Percentiles rank a stretch among this genome's conserved stretches.
phyloP scores from a whole-genome alignment of 163 green algal species.

The Prototheca stagnorum region DNA sequence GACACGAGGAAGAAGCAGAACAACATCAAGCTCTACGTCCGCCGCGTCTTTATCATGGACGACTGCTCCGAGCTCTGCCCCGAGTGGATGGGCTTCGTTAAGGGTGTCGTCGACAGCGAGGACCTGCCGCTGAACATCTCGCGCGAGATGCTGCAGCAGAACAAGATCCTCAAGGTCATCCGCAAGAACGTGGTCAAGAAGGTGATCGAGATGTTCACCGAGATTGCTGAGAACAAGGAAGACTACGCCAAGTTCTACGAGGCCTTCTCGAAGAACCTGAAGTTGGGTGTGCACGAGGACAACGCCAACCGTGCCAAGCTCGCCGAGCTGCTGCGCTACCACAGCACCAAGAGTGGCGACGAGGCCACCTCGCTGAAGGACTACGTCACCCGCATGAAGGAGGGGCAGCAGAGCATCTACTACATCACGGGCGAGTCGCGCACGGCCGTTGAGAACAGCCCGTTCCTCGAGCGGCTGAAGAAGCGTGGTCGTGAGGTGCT shows the following conservation, averaged over 20 bases:
- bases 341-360: slow-evolving; percentile 95
- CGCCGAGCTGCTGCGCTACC: slow-evolving; percentile 88
- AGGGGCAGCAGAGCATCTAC: slow-evolving; percentile 94
- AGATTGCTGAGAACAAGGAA: slow-evolving; percentile 99
- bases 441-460: slow-evolving; percentile 94
- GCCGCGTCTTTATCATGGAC: slow-evolving; percentile 99
- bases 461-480: slow-evolving; percentile 96
- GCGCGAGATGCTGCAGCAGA: slow-evolving; percentile 96
- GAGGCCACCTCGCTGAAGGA: slow-evolving; percentile 96
- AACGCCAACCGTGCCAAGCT: slow-evolving; percentile 78
- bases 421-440: slow-evolving; percentile 97
- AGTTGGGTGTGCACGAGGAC: slow-evolving; percentile 78
- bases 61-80: slow-evolving; percentile 99
- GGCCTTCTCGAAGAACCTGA: slow-evolving; percentile 98
- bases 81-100: slow-evolving; percentile 95
- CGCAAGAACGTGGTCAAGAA: slow-evolving; percentile 99
- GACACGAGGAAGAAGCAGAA: slow-evolving; percentile 83
- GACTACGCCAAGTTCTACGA: slow-evolving; percentile 99
- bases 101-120: slow-evolving; percentile 96
- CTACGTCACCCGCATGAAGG: slow-evolving; percentile 99
- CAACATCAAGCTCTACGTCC: slow-evolving; percentile 85
- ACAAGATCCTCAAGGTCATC: slow-evolving; percentile 99
- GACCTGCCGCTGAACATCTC: slow-evolving; percentile 99
- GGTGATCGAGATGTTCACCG: slow-evolving; percentile 89
- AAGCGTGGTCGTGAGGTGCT: slow-evolving; percentile 93